phyloP scores from a whole-genome alignment of 768 basidiomycete species.

The Xerocomus potaroensis region DNA sequence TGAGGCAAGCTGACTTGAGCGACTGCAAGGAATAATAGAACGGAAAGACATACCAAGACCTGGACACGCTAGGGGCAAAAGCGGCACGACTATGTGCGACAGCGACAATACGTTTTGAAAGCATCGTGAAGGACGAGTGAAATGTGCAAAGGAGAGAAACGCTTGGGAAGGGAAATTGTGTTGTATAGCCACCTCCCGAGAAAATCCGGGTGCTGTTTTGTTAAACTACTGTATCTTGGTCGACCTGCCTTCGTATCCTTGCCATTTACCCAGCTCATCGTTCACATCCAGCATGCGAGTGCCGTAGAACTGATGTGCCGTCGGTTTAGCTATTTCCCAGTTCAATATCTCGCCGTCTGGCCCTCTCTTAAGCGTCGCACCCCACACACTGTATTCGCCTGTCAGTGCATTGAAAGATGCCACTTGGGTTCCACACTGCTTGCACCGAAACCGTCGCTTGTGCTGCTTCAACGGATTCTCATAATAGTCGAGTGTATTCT shows the following conservation, averaged over 20 bases:
- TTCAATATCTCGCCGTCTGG: constrained; percentile 44
- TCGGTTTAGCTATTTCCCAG: constrained; percentile 57
- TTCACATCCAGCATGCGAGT: constrained; percentile 55
- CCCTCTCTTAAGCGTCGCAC: constrained; percentile 51
- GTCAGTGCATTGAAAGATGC: constrained; percentile 49
- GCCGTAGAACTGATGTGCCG: constrained; percentile 59
- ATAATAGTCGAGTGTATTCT: constrained; percentile 42
- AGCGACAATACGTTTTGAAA: constrained; percentile 65
- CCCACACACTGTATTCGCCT: constrained; percentile 55
- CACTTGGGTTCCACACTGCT: constrained; percentile 51
- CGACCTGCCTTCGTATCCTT: constrained; percentile 56
- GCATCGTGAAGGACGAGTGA: constrained; percentile 50
- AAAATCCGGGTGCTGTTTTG: too few species aligned
- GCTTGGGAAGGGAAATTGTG: background rate
- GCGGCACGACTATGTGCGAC: constrained; percentile 59
- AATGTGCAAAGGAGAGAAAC: background rate
- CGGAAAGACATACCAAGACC: constrained; percentile 43
- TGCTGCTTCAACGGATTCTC: constrained; percentile 46
- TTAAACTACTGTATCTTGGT: constrained; percentile 28
- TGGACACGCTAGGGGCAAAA: constrained; percentile 38
- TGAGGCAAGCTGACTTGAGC: constrained; percentile 4
- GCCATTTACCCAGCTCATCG: constrained; percentile 60
- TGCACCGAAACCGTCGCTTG: constrained; percentile 64
- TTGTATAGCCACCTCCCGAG: constrained; percentile 18
- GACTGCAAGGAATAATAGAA: background rate